Evolutionary conservation across 2,329 filamentous ascomycete species (phyloP).

Genomic region (Pseudovirgaria hyperparasitica): DNA sequence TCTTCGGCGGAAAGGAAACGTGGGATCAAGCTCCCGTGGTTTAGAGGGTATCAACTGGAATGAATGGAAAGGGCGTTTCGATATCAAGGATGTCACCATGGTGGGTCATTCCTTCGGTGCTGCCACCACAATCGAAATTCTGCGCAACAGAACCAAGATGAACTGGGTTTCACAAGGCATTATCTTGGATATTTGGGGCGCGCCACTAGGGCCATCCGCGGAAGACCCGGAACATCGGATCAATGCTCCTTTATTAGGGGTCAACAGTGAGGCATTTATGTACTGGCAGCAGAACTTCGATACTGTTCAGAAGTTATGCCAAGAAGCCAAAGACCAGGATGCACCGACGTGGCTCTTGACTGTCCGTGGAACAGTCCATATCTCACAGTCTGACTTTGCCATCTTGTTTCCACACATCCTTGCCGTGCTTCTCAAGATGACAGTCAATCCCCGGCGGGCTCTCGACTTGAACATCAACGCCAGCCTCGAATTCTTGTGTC

Average conservation of each 20-base stretch:
- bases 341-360: constrained; percentile 34
- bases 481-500: constrained; percentile 48
- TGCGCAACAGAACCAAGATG: constrained; percentile 42
- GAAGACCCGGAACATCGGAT: constrained; percentile 35
- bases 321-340: constrained; percentile 39
- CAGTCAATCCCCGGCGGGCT: constrained; percentile 49
- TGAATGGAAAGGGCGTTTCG: constrained; percentile 43
- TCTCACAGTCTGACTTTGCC: constrained; percentile 55
- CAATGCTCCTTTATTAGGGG: constrained; percentile 44
- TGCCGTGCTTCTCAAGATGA: constrained; percentile 47
- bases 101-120: constrained; percentile 57
- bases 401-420: constrained; percentile 49
- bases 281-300: constrained; percentile 55
- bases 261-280: constrained; percentile 58
- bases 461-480: constrained; percentile 51
- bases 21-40: constrained; percentile 46
- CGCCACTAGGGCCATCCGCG: constrained; percentile 29
- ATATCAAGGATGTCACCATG: constrained; percentile 44
- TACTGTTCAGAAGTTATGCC: constrained; percentile 42
- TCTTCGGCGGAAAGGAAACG: constrained; percentile 43
- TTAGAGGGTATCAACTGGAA: constrained; percentile 44
- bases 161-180: constrained; percentile 49
- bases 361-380: constrained; percentile 47
- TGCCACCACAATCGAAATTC: constrained; percentile 48
- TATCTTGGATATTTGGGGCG: constrained; percentile 53